Evolutionary conservation across 176 grass and related monocot species (phyloP).

Genomic region (Pontederia paniculata): DNA sequence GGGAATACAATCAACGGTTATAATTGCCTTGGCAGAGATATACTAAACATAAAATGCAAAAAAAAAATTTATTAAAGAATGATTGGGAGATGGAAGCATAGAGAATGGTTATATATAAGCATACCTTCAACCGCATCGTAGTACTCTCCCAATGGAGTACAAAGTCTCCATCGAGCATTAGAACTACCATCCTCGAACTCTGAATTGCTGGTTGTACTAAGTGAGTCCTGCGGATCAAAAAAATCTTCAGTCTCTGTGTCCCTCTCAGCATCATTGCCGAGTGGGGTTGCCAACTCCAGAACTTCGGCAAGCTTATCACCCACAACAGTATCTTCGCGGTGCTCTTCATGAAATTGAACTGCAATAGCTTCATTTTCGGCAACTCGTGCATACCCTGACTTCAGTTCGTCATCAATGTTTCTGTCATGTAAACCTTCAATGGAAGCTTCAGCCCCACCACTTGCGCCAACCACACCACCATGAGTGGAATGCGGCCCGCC

Average conservation of each 20-base stretch:
- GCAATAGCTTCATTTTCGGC: constrained; percentile 16
- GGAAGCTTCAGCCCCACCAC: neutral
- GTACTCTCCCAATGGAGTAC: constrained; percentile 49
- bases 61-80: neutral
- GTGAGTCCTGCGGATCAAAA: constrained; percentile 51
- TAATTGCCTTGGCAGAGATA: no score
- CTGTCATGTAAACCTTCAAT: constrained; percentile 3
- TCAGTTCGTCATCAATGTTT: constrained; percentile 11
- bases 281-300: constrained; percentile 23
- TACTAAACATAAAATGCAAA: no score
- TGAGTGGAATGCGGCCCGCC: no score
- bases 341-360: constrained; percentile 26
- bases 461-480: neutral
- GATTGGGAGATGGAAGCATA: no score
- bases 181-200: constrained; percentile 44
- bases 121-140: constrained; percentile 94
- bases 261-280: constrained; percentile 12
- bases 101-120: neutral
- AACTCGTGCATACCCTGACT: constrained; percentile 14
- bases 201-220: constrained; percentile 42
- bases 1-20: no score
- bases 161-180: constrained; percentile 34
- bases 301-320: constrained; percentile 12
- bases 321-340: neutral
- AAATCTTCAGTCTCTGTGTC: constrained; percentile 40